Conservation (phyloP, 169 alveolate genomes). For the Eimeria sp. region DNA sequence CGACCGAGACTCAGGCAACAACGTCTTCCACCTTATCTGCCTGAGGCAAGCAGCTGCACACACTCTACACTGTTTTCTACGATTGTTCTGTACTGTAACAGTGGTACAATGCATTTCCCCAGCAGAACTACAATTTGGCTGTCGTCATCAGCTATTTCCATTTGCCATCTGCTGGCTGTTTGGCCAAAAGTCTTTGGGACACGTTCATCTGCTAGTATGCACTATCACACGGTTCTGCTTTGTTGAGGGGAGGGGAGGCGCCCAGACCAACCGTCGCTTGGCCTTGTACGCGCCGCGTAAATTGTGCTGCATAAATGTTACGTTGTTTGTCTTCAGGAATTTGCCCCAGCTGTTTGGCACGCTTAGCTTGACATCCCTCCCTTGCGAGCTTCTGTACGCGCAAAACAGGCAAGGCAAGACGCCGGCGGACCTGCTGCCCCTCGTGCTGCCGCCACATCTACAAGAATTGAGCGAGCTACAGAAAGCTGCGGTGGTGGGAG, state of each 20-base stretch:
- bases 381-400: constrained; percentile 63
- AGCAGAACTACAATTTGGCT: background rate
- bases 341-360: constrained; percentile 74
- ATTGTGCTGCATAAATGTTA: background rate
- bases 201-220: background rate
- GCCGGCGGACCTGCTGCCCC: constrained; percentile 80
- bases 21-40: constrained; percentile 71
- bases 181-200: background rate
- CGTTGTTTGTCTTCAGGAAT: constrained; percentile 29
- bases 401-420: constrained; percentile 73
- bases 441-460: constrained; percentile 42
- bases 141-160: background rate
- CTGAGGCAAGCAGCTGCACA: constrained; percentile 32
- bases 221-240: background rate
- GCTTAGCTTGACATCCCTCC: constrained; percentile 40
- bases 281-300: background rate
- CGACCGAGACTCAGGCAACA: constrained; percentile 54
- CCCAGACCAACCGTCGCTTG: background rate
- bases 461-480: constrained; percentile 43
- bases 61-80: background rate
- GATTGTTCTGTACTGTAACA: background rate
- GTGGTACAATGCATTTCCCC: background rate
- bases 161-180: background rate
- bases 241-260: background rate
- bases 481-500: constrained; percentile 48